Base-by-base conservation (phyloP, 129 eudicot genomes). In the Escallonia herrerae region DNA sequence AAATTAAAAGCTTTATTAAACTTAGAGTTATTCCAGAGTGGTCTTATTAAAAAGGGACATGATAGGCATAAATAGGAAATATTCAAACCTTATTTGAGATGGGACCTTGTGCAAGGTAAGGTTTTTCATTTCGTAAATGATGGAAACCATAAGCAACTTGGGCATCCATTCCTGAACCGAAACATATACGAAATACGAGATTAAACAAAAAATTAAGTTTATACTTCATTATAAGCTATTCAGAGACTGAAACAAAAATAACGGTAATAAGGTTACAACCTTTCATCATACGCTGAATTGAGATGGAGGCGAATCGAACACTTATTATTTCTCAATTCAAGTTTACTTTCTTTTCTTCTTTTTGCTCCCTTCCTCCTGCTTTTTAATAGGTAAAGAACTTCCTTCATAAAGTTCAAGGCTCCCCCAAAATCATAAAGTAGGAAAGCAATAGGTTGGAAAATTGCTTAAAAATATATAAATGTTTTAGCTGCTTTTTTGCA, bases 131-230 rank as follows among this genome's bases (percentile, higher is more conserved):
- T 40, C 99, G 85, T 82, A 94, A 77, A 76, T 84, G 81, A 66
- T 94, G 99, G 76, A 94, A 94, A 39, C 95, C 99, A 67, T 89
- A 86, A 38, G 99, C 99, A 55, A 94, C 97, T 78, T 78, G 99
- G 7, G 99, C 99, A 86, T 94, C 99, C 99, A 94, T 94, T 62
- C 99, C 99, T 94, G 67, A 49, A 72, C 44, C 13, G 12, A 53
- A 60, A 66, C 40, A 47, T 33, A 56, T 15, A 56, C 45, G 49
- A 49, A 68, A 33, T 11, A 63, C 58, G 72, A 54, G 15, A 14
- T 47, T 40, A 46, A 39, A 14, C 2, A 58, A 12, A 41, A 41
- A 14, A 74, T 42, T 37, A 56, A 37, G 43, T 22, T 38, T 6
- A 8, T 1, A 51, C n/a, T 51, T 51, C n/a, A 51, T 11, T 11